Evolutionary conservation across 225 moss, liverwort and hornwort genomes (phyloP).

Genomic region (Polytrichum formosum): DNA sequence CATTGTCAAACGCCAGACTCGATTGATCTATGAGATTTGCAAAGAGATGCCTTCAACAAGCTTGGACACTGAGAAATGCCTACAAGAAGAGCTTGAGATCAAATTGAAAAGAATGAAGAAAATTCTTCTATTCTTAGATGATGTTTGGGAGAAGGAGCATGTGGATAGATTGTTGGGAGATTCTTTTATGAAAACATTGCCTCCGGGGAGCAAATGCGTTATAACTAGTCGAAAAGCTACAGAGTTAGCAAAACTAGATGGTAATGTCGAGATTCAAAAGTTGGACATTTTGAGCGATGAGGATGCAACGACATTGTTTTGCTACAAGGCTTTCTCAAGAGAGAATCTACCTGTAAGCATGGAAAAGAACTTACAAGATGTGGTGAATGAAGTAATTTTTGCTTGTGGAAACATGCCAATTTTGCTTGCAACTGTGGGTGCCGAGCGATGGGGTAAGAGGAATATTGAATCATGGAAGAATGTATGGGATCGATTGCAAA

Average conservation of each 20-base stretch:
- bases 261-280: constrained; percentile 12
- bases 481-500: constrained; percentile 21
- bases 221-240: constrained; percentile 28
- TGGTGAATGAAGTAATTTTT: constrained; percentile 25
- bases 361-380: constrained; percentile 9
- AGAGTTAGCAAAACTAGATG: constrained; percentile 21
- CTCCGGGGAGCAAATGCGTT: constrained; percentile 39
- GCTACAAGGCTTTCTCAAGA: constrained; percentile 13
- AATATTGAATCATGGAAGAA: constrained; percentile 24
- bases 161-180: constrained; percentile 28
- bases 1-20: constrained; percentile 26
- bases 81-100: constrained; percentile 13
- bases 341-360: neutral
- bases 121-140: constrained; percentile 32
- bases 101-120: constrained; percentile 17
- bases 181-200: constrained; percentile 27
- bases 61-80: constrained; percentile 16
- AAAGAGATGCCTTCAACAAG: constrained; percentile 25
- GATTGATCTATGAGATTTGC: constrained; percentile 32
- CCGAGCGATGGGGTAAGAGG: constrained; percentile 19
- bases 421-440: constrained; percentile 38
- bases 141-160: constrained; percentile 39
- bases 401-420: constrained; percentile 38
- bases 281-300: constrained; percentile 20
- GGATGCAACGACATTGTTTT: constrained; percentile 30